Percentiles rank a stretch among this genome's conserved stretches.
Evolutionary conservation across 2,329 filamentous ascomycete species (phyloP).

Genomic region (Phoma sp.): DNA sequence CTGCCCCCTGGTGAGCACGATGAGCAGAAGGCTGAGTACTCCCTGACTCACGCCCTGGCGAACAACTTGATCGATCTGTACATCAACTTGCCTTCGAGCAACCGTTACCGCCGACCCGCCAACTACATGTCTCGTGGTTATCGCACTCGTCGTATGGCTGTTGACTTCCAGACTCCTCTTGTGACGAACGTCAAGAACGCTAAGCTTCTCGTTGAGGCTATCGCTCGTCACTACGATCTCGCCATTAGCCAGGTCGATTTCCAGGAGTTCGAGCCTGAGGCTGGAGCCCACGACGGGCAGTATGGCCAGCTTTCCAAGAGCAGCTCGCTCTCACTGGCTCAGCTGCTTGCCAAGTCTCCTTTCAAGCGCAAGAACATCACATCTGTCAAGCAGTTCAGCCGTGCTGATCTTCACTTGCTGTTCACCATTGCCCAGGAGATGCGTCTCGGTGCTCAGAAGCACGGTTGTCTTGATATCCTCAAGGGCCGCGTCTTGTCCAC

Average conservation of each 20-base stretch:
- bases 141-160: slow-evolving; percentile 94
- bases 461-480: slow-evolving; percentile 86
- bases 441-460: slow-evolving; percentile 90
- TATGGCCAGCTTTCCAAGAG: slow-evolving; percentile 58
- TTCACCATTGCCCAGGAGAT: slow-evolving; percentile 98
- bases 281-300: slow-evolving; percentile 39
- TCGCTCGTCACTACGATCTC: slow-evolving; percentile 86
- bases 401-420: slow-evolving; percentile 86
- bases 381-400: slow-evolving; percentile 88
- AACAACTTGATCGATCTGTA: slow-evolving; percentile 98
- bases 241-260: slow-evolving; percentile 84
- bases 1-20: slow-evolving; percentile 67
- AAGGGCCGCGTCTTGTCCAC: slow-evolving; percentile 86
- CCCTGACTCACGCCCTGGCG: slow-evolving; percentile 91
- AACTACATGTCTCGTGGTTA: slow-evolving; percentile 99
- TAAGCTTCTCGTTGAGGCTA: slow-evolving; percentile 94
- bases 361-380: slow-evolving; percentile 92
- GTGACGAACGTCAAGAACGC: slow-evolving; percentile 99
- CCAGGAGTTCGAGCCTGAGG: slow-evolving; percentile 72
- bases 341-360: slow-evolving; percentile 77
- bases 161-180: slow-evolving; percentile 94
- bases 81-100: slow-evolving; percentile 99
- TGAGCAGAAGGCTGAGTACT: slow-evolving; percentile 93
- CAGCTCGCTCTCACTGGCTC: slow-evolving; percentile 65
- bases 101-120: slow-evolving; percentile 93